These are phyloP conservation scores for Teratosphaeriaceae sp. DNA, from an alignment of 2,329 filamentous ascomycete species.

Conservation along the genomic window DNA sequence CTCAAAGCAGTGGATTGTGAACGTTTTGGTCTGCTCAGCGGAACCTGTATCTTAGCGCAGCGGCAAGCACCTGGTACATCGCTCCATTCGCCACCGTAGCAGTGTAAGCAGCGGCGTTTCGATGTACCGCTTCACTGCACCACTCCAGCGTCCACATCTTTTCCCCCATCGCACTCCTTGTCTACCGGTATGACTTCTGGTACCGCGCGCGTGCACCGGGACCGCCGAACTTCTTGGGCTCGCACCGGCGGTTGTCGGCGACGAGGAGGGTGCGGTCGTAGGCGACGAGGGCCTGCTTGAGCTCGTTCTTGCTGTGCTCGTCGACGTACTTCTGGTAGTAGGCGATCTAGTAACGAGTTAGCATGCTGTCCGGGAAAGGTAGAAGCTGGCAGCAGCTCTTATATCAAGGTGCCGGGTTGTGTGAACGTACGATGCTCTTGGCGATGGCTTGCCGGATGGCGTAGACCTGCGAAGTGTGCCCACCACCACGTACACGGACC, in stretches of 20 bases:
- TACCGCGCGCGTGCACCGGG: constrained; percentile 90
- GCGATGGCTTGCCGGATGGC: constrained; percentile 98
- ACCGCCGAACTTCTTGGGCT: constrained; percentile 98
- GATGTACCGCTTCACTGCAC: neutral
- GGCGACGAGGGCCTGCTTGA: constrained; percentile 93
- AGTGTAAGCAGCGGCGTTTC: constrained; percentile 6
- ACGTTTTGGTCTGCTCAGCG: neutral
- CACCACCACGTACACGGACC: constrained; percentile 92
- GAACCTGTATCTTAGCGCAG: constrained; percentile 2
- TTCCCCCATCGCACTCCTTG: constrained; percentile 9
- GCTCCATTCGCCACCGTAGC: constrained; percentile 8
- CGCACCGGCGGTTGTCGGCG: constrained; percentile 97
- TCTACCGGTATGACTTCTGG: constrained; percentile 99
- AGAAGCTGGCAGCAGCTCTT: too few relatives aligned
- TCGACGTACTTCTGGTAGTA: constrained; percentile 99
- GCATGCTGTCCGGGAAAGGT: too few relatives aligned
- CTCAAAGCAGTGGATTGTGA: too few relatives aligned
- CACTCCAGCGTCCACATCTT: neutral
- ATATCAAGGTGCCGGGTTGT: too few relatives aligned
- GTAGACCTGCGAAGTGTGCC: constrained; percentile 96
- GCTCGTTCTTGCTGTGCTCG: constrained; percentile 99
- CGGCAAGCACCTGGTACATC: constrained; percentile 8
- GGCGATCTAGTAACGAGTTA: constrained; percentile 62
- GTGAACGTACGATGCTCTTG: constrained; percentile 67
- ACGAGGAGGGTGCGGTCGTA: constrained; percentile 98